These are phyloP conservation scores for Aspergillus cejpii DNA, from an alignment of 2,329 filamentous ascomycete species.

Conservation along the genomic window DNA sequence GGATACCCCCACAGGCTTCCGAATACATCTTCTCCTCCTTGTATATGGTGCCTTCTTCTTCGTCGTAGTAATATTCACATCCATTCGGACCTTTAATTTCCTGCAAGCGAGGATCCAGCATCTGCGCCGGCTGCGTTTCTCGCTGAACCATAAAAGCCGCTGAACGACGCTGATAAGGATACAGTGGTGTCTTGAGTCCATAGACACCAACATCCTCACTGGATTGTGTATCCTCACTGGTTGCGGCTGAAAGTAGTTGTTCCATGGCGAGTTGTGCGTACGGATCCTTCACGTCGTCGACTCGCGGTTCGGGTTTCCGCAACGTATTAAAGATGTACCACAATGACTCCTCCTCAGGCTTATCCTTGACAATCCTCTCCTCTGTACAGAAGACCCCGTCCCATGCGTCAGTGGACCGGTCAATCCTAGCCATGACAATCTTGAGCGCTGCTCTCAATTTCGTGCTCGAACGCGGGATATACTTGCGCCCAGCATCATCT, in stretches of 20 bases:
- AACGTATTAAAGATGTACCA: conserved; percentile 49
- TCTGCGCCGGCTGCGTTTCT: conserved; percentile 58
- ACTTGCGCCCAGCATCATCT: conserved; percentile 33
- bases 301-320: conserved; percentile 33
- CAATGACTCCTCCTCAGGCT: conserved; percentile 38
- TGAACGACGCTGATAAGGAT: conserved; percentile 73
- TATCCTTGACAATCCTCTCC: conserved; percentile 4
- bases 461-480: conserved; percentile 29
- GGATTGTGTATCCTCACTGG: conserved; percentile 7
- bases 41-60: conserved; percentile 55
- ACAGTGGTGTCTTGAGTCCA: conserved; percentile 54
- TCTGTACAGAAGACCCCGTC: conserved; percentile 20
- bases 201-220: conserved; percentile 20
- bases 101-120: conserved; percentile 68
- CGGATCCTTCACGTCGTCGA: conserved; percentile 26
- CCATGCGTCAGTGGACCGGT: conserved; percentile 38
- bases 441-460: conserved; percentile 34
- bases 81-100: conserved; percentile 55
- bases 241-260: conserved; percentile 25
- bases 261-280: conserved; percentile 35
- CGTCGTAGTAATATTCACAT: conserved; percentile 62
- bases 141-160: conserved; percentile 77
- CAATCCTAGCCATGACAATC: conserved; percentile 36
- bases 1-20: conserved; percentile 58
- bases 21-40: conserved; percentile 67